phyloP scores from a whole-genome alignment of 2,329 filamentous ascomycete genomes.

The Pestalotiopsis sp. region DNA sequence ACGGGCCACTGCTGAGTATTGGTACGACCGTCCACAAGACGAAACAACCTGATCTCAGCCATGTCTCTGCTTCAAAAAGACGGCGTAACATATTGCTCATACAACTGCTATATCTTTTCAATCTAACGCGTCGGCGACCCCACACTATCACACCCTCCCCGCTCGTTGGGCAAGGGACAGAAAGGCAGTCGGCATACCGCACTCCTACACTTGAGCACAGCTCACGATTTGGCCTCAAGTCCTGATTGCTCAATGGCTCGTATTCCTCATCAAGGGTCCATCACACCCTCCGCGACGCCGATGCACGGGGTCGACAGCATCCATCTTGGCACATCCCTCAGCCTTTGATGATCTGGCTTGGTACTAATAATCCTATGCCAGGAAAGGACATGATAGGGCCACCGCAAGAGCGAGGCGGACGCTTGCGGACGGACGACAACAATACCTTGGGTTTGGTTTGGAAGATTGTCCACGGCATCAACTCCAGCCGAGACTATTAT shows the following conservation, averaged over 20 bases:
- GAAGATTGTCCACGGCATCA: neutral
- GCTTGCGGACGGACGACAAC: neutral
- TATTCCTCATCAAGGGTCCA: constrained; percentile 22
- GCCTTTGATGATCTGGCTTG: neutral
- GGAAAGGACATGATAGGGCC: neutral
- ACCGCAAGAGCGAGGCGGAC: neutral
- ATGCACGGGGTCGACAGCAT: constrained; percentile 13
- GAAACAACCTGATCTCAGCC: neutral
- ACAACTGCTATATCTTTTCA: neutral
- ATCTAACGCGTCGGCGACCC: constrained; percentile 2
- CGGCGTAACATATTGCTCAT: neutral
- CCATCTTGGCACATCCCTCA: neutral
- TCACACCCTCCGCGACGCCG: constrained; percentile 21
- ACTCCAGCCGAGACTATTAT: too few species aligned
- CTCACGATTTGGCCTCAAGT: constrained; percentile 12
- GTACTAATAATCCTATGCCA: neutral
- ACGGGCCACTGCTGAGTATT: neutral
- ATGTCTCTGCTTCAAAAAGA: neutral
- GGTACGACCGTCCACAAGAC: neutral
- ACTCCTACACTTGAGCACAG: neutral
- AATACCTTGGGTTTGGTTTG: neutral
- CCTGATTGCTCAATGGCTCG: constrained; percentile 30
- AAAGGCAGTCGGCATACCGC: neutral
- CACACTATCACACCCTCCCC: constrained; percentile 12
- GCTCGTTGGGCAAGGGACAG: neutral